Percentiles rank a stretch among this genome's conserved stretches.
Conservation (phyloP, 495 filamentous ascomycete species). For the Tuber borchii region DNA sequence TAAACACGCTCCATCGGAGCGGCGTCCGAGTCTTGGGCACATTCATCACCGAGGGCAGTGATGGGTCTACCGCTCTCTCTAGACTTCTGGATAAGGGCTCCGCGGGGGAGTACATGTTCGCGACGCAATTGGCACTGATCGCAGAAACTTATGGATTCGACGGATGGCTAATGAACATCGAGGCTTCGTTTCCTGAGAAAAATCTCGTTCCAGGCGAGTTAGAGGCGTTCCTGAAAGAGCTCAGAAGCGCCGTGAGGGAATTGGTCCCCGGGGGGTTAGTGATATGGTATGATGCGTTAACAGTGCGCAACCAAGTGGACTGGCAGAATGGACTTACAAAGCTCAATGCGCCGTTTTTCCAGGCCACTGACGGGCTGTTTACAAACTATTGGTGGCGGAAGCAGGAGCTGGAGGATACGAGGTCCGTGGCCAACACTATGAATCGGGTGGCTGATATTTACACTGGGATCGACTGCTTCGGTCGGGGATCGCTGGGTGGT, state of each 20-base stretch:
- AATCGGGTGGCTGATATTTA: slow-evolving; percentile 35
- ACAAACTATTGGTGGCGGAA: slow-evolving; percentile 47
- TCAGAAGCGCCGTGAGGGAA: slow-evolving; percentile 37
- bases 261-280: slow-evolving; percentile 39
- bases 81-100: slow-evolving; percentile 41
- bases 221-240: slow-evolving; percentile 38
- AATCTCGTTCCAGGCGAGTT: slow-evolving; percentile 29
- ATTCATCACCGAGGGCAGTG: slow-evolving; percentile 44
- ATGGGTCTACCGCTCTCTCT: slow-evolving; percentile 34
- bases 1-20: slow-evolving; percentile 47
- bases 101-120: slow-evolving; percentile 40
- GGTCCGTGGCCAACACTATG: slow-evolving; percentile 27
- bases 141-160: slow-evolving; percentile 47
- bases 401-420: slow-evolving; percentile 28
- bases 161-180: slow-evolving; percentile 48
- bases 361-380: slow-evolving; percentile 41
- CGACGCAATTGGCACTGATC: slow-evolving; percentile 44
- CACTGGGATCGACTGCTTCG: slow-evolving; percentile 45
- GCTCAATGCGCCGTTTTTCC: no score
- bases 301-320: slow-evolving; percentile 43
- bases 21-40: slow-evolving; percentile 47
- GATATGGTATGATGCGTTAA: slow-evolving; percentile 48
- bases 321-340: slow-evolving; percentile 47
- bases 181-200: slow-evolving; percentile 42
- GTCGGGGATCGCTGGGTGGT: slow-evolving; percentile 29